Evolutionary conservation across 2,329 filamentous ascomycete genomes (phyloP).

Genomic region (Kalmusia sp.): DNA sequence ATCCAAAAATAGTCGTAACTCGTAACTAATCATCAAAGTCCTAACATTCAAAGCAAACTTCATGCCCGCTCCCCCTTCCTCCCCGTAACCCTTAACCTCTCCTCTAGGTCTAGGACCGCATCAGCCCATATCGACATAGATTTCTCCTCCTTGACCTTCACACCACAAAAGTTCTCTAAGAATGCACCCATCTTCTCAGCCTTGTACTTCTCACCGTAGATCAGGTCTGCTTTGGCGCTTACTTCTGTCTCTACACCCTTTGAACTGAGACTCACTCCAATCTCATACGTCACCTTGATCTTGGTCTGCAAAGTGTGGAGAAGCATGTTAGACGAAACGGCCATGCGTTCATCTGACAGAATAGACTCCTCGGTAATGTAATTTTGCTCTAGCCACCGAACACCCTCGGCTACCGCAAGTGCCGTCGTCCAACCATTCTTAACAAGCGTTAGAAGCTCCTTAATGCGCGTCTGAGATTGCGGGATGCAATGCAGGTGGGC

Average conservation of each 20-base stretch:
- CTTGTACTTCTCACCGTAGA: slow-evolving; percentile 82
- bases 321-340: slow-evolving; percentile 67
- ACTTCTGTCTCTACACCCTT: slow-evolving; percentile 62
- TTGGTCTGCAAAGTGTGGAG: slow-evolving; percentile 72
- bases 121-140: slow-evolving; percentile 51
- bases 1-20: neutral
- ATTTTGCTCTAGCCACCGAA: slow-evolving; percentile 67
- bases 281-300: slow-evolving; percentile 66
- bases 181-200: slow-evolving; percentile 78
- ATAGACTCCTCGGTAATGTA: slow-evolving; percentile 71
- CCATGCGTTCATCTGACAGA: slow-evolving; percentile 70
- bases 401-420: slow-evolving; percentile 63
- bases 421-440: slow-evolving; percentile 72
- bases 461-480: slow-evolving; percentile 64
- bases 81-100: slow-evolving; percentile 53
- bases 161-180: slow-evolving; percentile 61
- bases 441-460: slow-evolving; percentile 66
- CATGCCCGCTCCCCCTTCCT: slow-evolving; percentile 50
- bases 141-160: slow-evolving; percentile 27
- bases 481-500: slow-evolving; percentile 69
- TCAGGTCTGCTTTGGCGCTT: slow-evolving; percentile 64
- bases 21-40: slow-evolving; percentile 10
- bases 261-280: slow-evolving; percentile 56
- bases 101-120: slow-evolving; percentile 52
- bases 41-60: slow-evolving; percentile 1